These are phyloP conservation scores for Fusarium mangiferae DNA, from an alignment of 2,329 filamentous ascomycete species.

Conservation along the genomic window DNA sequence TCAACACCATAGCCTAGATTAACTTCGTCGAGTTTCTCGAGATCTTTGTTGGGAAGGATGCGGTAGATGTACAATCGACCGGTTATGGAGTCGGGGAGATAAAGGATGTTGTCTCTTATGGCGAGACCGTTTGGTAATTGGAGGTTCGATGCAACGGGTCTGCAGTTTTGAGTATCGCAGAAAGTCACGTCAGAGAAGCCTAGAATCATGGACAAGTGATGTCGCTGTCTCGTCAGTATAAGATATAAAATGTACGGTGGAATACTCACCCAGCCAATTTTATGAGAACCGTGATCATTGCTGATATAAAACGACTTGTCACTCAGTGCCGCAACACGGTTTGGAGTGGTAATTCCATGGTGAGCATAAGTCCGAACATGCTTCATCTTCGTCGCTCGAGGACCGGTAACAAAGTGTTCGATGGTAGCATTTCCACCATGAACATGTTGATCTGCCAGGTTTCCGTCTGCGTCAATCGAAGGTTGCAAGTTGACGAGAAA, in stretches of 20 bases:
- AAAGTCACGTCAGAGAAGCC: conserved; percentile 44
- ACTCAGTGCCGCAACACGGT: conserved; percentile 29
- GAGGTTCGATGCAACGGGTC: conserved; percentile 32
- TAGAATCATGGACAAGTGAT: conserved; percentile 36
- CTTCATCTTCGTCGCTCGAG: conserved; percentile 16
- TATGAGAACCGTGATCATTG: conserved; percentile 36
- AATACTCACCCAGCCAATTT: conserved; percentile 22
- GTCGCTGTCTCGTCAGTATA: conserved; percentile 5
- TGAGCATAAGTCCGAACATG: conserved; percentile 30
- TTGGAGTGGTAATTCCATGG: conserved; percentile 31
- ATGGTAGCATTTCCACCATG: conserved; percentile 28
- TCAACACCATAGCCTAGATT: conserved; percentile 25
- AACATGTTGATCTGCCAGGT: conserved; percentile 13
- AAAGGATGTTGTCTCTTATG: conserved; percentile 43
- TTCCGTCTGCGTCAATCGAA: conserved; percentile 16
- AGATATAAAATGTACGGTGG: rapidly evolving
- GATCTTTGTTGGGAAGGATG: background rate
- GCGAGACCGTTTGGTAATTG: conserved; percentile 48
- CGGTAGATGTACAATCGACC: conserved; percentile 36
- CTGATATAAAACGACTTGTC: conserved; percentile 26
- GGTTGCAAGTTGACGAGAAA: conserved; percentile 34
- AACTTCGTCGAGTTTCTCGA: conserved; percentile 26
- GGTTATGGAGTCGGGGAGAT: conserved; percentile 44
- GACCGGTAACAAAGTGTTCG: conserved; percentile 26
- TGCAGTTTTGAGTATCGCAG: conserved; percentile 39